Base-by-base conservation (phyloP, 2,329 filamentous ascomycete species). In the Helotiales sp. region DNA sequence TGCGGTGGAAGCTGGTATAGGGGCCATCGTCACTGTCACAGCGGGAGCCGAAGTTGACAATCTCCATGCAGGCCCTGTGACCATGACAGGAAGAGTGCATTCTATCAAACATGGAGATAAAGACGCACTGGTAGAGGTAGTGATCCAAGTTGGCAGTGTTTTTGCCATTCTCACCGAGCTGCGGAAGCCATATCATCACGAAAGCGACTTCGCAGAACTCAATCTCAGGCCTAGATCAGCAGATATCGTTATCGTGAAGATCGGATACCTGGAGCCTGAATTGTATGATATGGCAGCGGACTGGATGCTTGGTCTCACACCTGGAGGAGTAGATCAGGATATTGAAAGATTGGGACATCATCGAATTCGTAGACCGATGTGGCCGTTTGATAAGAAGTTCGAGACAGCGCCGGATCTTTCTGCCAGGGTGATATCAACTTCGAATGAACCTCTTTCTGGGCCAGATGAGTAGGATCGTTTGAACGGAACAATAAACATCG, bases 251-350 rank as follows among this genome's bases (percentile, higher is more conserved):
- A 80, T 86, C 50, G 83, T 86, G 26, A 86, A 86, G 74, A 86
- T 86, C 52, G 84, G 84, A 17, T 87, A 86, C 65, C 74, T 87
- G 1, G 84, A 86, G 71, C 84, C 84, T 3, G 81, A 86, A 71
- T 75, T 86, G 4, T 85, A 84, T 66, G 80, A 80, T 60, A 86
- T 86, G 84, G 81, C 84, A 0, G 78, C 77, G 7, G 83, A 82
- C 62, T 86, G 84, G 84, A 85, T 86, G 81, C 78, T 86, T 1
- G 84, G 78, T 0, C 76, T 86, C 17, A 86, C 84, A 0, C 84
- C 84, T 0, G 84, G 84, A 0, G 84, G 84, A 8, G 84, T 86
- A 10, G 83, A 86, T 70, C 84, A 86, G 72, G 81, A 86, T 65
- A 73, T 86, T 13, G 71, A 77, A 64, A 77, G 83, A 11, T 75